These are phyloP conservation scores for Talaromyces wortmannii DNA, from an alignment of 495 filamentous ascomycete species.

Conservation along the genomic window DNA sequence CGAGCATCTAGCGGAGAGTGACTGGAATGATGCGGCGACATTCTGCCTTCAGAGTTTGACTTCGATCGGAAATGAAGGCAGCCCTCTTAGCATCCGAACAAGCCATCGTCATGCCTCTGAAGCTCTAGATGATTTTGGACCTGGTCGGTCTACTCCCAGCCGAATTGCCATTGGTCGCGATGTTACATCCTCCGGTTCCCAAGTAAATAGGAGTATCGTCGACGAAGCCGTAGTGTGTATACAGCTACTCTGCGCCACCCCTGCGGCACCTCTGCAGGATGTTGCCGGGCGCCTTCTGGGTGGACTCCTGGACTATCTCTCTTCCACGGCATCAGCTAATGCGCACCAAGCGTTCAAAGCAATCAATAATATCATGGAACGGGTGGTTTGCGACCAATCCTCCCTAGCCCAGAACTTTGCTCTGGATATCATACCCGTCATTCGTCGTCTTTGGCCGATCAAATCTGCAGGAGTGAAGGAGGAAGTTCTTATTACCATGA, in stretches of 20 bases:
- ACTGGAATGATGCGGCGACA: conserved; percentile 61
- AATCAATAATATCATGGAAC: conserved; percentile 64
- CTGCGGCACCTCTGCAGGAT: conserved; percentile 65
- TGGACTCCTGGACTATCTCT: conserved; percentile 55
- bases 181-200: conserved; percentile 16
- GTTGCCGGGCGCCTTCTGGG: conserved; percentile 51
- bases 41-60: conserved; percentile 49
- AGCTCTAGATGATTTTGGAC: conserved; percentile 16
- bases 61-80: conserved; percentile 15
- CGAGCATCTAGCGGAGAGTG: conserved; percentile 61
- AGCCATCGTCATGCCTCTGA: conserved; percentile 18
- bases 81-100: conserved; percentile 20
- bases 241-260: conserved; percentile 52
- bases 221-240: conserved; percentile 63
- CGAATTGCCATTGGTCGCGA: conserved; percentile 21
- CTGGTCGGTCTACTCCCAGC: conserved; percentile 22
- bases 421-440: conserved; percentile 57
- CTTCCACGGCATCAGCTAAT: conserved; percentile 49
- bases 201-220: conserved; percentile 23
- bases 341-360: conserved; percentile 67
- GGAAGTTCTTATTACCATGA: conserved; percentile 66
- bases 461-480: conserved; percentile 57
- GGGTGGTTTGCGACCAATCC: conserved; percentile 59
- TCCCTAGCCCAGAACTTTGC: conserved; percentile 51
- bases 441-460: conserved; percentile 67